These are phyloP conservation scores for Agaricus blazei DNA, from an alignment of 768 basidiomycete species.

Conservation along the genomic window DNA sequence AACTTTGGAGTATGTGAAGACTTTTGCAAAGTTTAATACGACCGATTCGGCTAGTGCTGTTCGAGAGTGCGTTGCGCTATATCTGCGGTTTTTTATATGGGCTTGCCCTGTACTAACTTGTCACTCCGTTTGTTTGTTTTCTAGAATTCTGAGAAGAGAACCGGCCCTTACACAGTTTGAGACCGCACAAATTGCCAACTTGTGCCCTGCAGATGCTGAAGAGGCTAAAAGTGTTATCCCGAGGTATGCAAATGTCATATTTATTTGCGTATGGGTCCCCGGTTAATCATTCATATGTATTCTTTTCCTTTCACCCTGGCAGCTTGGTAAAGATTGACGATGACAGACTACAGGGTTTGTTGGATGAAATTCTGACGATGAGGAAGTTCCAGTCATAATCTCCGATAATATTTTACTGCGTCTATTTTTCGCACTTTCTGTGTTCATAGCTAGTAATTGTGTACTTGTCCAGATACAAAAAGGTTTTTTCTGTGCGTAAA, in stretches of 20 bases:
- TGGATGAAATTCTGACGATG: slow-evolving; percentile 88
- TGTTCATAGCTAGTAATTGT: neutral
- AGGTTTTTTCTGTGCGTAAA: neutral
- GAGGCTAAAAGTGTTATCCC: slow-evolving; percentile 91
- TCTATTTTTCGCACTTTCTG: too few species aligned
- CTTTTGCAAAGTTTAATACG: slow-evolving; percentile 86
- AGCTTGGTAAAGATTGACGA: slow-evolving; percentile 89
- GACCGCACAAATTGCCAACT: slow-evolving; percentile 87
- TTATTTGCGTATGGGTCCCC: neutral
- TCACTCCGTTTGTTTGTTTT: neutral
- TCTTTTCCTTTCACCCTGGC: neutral
- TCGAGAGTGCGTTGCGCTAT: slow-evolving; percentile 61
- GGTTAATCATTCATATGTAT: neutral
- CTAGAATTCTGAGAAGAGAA: slow-evolving; percentile 74
- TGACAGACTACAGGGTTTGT: slow-evolving; percentile 72
- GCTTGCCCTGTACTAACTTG: neutral
- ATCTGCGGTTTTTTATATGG: neutral
- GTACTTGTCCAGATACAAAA: neutral
- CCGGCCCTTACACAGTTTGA: slow-evolving; percentile 83
- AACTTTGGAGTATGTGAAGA: slow-evolving; percentile 87
- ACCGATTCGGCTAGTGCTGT: slow-evolving; percentile 81
- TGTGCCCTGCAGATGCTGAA: slow-evolving; percentile 83
- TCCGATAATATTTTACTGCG: too few species aligned
- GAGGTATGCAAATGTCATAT: slow-evolving; percentile 42
- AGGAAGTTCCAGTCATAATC: slow-evolving; percentile 79